Conservation (phyloP, 768 basidiomycete species). For the Mycena pura region DNA sequence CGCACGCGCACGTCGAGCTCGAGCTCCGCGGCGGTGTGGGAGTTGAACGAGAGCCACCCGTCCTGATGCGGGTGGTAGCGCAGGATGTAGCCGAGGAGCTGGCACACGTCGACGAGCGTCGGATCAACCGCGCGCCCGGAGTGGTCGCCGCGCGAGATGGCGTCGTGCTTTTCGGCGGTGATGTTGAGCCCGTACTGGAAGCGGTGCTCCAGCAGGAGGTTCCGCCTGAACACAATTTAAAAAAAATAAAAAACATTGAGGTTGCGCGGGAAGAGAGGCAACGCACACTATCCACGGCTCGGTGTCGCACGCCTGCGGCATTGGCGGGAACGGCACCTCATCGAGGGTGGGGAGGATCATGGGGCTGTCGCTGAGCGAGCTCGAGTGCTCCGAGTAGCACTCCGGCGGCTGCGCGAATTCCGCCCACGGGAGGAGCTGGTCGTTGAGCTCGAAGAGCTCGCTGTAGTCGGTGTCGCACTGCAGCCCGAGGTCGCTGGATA, state of each 20-base stretch:
- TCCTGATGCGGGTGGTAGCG: slow-evolving; percentile 6
- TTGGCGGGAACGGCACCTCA: background rate
- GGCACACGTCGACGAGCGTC: slow-evolving; percentile 6
- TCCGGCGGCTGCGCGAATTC: background rate
- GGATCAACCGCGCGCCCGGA: slow-evolving; percentile 2
- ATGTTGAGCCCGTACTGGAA: slow-evolving; percentile 24
- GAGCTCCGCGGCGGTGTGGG: slow-evolving; percentile 9
- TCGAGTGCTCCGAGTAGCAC: background rate
- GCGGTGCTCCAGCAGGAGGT: slow-evolving; percentile 10
- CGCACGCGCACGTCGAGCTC: slow-evolving; percentile 4
- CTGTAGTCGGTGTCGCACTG: too few relatives aligned
- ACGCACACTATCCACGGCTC: slow-evolving; percentile 1
- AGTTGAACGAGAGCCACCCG: background rate
- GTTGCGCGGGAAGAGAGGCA: background rate
- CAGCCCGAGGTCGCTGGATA: background rate
- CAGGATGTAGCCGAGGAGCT: slow-evolving; percentile 14
- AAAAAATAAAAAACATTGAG: background rate
- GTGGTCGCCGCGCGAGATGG: slow-evolving; percentile 12
- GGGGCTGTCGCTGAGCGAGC: background rate
- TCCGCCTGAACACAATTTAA: background rate
- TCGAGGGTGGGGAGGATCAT: slow-evolving; percentile 1
- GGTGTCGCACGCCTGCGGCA: background rate
- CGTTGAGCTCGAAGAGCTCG: too few relatives aligned
- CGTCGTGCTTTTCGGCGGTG: slow-evolving; percentile 3
- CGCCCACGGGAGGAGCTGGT: background rate